Evolutionary conservation across 129 eudicot species (phyloP), one percentile per base, ranked within the genome.

Genomic region (Escallonia rubra): DNA sequence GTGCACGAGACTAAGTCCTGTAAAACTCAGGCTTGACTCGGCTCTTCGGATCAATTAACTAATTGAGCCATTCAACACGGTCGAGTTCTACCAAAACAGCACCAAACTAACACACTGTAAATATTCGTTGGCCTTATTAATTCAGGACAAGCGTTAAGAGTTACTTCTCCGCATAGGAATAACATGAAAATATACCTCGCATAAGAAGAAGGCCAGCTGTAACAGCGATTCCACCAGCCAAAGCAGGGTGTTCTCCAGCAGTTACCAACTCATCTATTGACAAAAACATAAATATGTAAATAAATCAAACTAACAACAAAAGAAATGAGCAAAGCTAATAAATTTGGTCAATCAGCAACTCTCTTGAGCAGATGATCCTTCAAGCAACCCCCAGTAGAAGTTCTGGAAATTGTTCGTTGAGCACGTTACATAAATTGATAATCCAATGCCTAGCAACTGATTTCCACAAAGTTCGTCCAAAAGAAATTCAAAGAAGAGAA

Each of bases 171-270:
- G 34, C 34, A 23, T 23, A 23, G 34, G 34, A 23, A 23, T 23
- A 50, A 50, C 55, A 50, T 50, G 2, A 50, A 50, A 41, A 9
- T 67, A 59, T 77, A 86, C 96, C 96, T 76, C 90, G 78, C 79
- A 86, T 55, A 62, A 90, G 85, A 38, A 90, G 84, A 52, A 89
- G 86, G 62, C 65, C 79, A 63, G 85, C 77, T 51, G 88, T 63
- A 70, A 86, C 70, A 81, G 79, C 85, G 68, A 83, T 74, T 72
- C 95, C 95, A 72, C 79, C 95, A 6, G 89, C 73, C 65, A 79
- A 51, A 46, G 79, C 65, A 41, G 96, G 75, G 72, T 91, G 86
- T 70, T 91, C 94, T 79, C 75, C 85, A 65, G 82, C 86, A 59
- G 61, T 66, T 52, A 63, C 59, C 61, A 91, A 43, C 68, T 83